These are phyloP conservation scores for Anthracocystis walkeri DNA, from an alignment of 1,284 basidiomycete genomes.

Conservation along the genomic window DNA sequence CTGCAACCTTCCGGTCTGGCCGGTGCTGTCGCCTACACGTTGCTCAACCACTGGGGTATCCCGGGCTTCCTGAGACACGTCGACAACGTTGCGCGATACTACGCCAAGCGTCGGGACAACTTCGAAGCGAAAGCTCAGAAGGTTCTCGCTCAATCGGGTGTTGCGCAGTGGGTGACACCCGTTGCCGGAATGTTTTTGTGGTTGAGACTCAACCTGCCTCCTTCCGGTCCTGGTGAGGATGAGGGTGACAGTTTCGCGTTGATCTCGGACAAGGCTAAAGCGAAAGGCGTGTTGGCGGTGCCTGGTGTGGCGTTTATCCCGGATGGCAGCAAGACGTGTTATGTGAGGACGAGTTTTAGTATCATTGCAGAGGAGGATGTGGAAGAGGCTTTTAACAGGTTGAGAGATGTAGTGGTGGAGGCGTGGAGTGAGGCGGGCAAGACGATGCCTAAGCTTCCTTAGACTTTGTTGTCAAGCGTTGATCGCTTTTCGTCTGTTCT, in stretches of 20 bases:
- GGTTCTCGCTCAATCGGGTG: conserved; percentile 74
- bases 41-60: conserved; percentile 78
- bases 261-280: conserved; percentile 81
- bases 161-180: conserved; percentile 78
- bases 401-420: conserved; percentile 56
- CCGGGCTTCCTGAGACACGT: conserved; percentile 83
- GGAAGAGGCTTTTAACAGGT: conserved; percentile 56
- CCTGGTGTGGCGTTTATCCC: conserved; percentile 75
- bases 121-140: conserved; percentile 82
- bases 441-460: conserved; percentile 21
- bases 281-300: conserved; percentile 85
- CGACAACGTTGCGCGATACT: conserved; percentile 79
- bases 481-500: not conserved
- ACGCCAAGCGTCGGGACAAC: conserved; percentile 80
- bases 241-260: conserved; percentile 80
- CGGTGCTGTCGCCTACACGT: conserved; percentile 79
- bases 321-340: conserved; percentile 47
- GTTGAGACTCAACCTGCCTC: conserved; percentile 66
- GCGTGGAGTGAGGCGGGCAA: conserved; percentile 61
- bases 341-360: conserved; percentile 65
- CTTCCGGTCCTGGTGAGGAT: conserved; percentile 26
- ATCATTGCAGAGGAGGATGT: conserved; percentile 58
- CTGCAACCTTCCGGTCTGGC: conserved; percentile 79
- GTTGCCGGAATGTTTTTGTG: conserved; percentile 78
- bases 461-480: not conserved